phyloP scores from a whole-genome alignment of 305 asterid genomes.

The Fraxinus paxiana region DNA sequence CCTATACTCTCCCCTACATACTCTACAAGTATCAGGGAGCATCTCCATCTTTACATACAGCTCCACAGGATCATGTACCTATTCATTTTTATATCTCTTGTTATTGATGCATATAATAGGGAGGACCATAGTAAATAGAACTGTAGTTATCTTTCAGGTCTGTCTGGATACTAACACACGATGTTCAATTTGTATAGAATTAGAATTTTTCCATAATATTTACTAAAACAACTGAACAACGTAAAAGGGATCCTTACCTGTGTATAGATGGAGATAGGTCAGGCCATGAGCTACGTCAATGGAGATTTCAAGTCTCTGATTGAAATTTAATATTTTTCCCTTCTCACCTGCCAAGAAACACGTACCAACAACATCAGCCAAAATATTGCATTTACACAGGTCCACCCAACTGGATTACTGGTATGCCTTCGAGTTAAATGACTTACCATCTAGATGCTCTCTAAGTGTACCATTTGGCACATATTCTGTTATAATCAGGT shows the following conservation, averaged over 20 bases:
- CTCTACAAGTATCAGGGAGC: background rate
- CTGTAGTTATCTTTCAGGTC: background rate
- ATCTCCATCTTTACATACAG: background rate
- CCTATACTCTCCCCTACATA: background rate
- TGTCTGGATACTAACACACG: background rate
- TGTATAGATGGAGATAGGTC: constrained; percentile 84
- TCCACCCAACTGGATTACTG: background rate
- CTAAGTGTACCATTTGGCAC: constrained; percentile 94
- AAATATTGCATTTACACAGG: background rate
- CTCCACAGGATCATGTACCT: background rate
- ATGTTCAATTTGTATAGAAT: background rate
- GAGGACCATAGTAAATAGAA: background rate
- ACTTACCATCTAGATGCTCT: constrained; percentile 89
- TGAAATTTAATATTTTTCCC: constrained; percentile 74
- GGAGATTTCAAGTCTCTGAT: constrained; percentile 83
- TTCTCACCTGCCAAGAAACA: constrained; percentile 48
- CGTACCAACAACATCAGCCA: constrained; percentile 43
- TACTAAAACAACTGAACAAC: constrained; percentile 16
- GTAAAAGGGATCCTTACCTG: constrained; percentile 52
- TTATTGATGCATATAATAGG: background rate
- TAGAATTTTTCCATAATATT: background rate
- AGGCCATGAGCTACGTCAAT: constrained; percentile 90
- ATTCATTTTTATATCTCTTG: background rate
- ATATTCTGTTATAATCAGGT: constrained; percentile 78
- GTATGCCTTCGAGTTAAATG: constrained; percentile 16